Evolutionary conservation across 345 rosid genomes (phyloP), one percentile per base, ranked within the genome.

Genomic region (Gossypium anomalum): DNA sequence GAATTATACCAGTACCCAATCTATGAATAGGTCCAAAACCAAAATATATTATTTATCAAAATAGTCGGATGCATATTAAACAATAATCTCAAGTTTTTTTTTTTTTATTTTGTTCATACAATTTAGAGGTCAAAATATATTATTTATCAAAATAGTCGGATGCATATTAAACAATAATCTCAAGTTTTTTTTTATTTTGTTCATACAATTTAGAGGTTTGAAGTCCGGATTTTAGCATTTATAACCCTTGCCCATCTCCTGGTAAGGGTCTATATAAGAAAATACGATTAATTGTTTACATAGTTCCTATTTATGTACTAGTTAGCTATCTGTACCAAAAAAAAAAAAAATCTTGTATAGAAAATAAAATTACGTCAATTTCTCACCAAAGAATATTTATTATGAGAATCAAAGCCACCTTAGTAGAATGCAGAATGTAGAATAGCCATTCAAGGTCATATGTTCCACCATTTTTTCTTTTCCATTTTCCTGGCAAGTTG

Each of bases 401-500:
- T 29, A n/a, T 25, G 44, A 53, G 1, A n/a, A 53, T 17, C 11
- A 6, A 6, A 9, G 45, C 49, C 38, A 70, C 58, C 72, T 68
- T 15, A 23, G 15, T 19, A 48, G 23, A 68, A 13, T 25, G 72
- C 72, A 23, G 2, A 25, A 68, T 15, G 41, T 51, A 2, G 22
- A 19, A 20, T 3, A 68, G 20, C 14, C 41, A 29, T 51, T 16
- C n/a, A 34, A 43, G 19, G 65, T 88, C 81, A 88, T 72, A 89
- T 64, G 41, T 88, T 82, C 95, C 97, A 94, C 98, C 97, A 94
- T 85, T 89, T 91, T 4, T 92, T 93, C 75, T 87, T 87, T 80
- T 92, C 97, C 98, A 92, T 94, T 76, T 78, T 84, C 82, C 83
- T 92, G 57, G 88, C 95, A 67, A 94, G 97, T 78, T 94, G 93